Evolutionary conservation across 108 stramenopile genomes (phyloP).

Genomic region (Cyclotella atomus): DNA sequence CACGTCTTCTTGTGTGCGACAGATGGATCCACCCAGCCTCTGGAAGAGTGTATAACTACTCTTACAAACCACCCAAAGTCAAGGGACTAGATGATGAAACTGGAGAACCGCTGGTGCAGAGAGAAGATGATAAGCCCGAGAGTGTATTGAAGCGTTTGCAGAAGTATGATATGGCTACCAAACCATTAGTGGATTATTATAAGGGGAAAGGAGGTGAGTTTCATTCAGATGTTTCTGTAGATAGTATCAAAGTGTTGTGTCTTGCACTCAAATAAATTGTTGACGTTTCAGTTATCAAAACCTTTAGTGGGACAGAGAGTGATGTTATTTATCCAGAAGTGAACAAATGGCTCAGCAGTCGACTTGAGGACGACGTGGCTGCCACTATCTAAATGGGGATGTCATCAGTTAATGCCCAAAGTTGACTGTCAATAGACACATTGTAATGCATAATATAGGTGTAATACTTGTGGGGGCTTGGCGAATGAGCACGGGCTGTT

Average conservation of each 20-base stretch:
- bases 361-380: constrained; percentile 42
- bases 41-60: constrained; percentile 94
- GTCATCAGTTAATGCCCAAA: no score
- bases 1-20: no score
- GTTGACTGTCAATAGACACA: no score
- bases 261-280: neutral
- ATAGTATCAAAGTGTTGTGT: neutral
- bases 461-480: no score
- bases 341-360: constrained; percentile 68
- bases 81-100: constrained; percentile 91
- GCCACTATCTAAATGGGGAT: constrained; percentile 28
- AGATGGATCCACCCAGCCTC: constrained; percentile 96
- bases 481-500: no score
- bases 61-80: constrained; percentile 95
- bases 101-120: constrained; percentile 92
- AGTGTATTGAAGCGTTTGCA: constrained; percentile 83
- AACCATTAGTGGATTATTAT: constrained; percentile 91
- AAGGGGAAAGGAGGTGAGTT: constrained; percentile 59
- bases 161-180: constrained; percentile 87
- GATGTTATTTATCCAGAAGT: constrained; percentile 95
- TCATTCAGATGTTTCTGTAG: no score
- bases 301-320: constrained; percentile 90
- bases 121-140: constrained; percentile 96
- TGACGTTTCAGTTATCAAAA: constrained; percentile 57
- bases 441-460: no score